Evolutionary conservation across 805 yeast species (phyloP).

Genomic region (Wickerhamiella slavikovae): DNA sequence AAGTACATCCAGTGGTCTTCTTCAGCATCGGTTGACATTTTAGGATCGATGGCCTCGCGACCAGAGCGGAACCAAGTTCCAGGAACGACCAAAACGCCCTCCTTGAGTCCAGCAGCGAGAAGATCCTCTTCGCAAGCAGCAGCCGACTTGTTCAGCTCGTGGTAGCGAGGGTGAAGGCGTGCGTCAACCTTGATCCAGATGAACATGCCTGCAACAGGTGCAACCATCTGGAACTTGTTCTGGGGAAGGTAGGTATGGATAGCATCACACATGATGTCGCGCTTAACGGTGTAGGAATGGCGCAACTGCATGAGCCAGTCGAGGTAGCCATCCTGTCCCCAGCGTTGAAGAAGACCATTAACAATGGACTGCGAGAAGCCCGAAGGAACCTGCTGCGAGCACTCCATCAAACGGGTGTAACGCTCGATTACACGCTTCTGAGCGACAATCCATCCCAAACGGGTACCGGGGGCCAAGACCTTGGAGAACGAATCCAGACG

Average conservation of each 20-base stretch:
- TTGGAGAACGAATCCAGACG: constrained; percentile 83
- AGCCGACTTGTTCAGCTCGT: constrained; percentile 12
- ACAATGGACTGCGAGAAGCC: constrained; percentile 61
- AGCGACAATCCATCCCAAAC: constrained; percentile 80
- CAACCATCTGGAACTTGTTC: constrained; percentile 16
- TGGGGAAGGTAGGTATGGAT: constrained; percentile 37
- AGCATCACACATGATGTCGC: constrained; percentile 72
- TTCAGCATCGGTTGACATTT: constrained; percentile 12
- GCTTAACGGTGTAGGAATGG: constrained; percentile 61
- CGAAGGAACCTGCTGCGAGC: constrained; percentile 55
- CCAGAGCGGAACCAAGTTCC: constrained; percentile 21
- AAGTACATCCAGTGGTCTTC: constrained; percentile 17
- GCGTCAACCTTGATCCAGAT: constrained; percentile 34
- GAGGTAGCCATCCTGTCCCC: constrained; percentile 82
- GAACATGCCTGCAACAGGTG: constrained; percentile 35
- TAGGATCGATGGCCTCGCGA: constrained; percentile 8
- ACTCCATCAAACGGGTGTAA: constrained; percentile 54
- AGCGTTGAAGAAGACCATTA: constrained; percentile 49
- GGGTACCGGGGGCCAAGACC: constrained; percentile 76
- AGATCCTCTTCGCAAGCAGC: constrained; percentile 16
- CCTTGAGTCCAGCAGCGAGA: constrained; percentile 16
- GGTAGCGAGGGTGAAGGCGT: constrained; percentile 27
- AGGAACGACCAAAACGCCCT: constrained; percentile 20
- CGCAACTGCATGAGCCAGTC: constrained; percentile 71
- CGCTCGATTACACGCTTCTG: constrained; percentile 45